phyloP scores from a whole-genome alignment of 371 early-diverging fungal genomes.

The Phascolomyces articulosus region DNA sequence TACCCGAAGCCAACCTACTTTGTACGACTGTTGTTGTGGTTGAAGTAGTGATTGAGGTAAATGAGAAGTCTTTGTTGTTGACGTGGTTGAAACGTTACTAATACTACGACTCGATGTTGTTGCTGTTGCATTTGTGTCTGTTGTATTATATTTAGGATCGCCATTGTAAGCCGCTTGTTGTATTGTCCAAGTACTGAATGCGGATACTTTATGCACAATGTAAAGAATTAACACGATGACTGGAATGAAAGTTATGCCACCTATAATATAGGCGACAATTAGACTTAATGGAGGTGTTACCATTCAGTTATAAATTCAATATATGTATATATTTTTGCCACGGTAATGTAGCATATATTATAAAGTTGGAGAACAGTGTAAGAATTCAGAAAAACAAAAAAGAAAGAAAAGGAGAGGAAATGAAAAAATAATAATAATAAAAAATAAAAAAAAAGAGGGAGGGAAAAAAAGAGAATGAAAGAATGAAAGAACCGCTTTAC shows the following conservation, averaged over 20 bases:
- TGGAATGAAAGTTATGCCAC: slow-evolving; percentile 54
- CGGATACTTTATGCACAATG: slow-evolving; percentile 4
- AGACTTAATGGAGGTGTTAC: slow-evolving; percentile 5
- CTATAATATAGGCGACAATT: slow-evolving; percentile 40
- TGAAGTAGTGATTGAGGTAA: not conserved
- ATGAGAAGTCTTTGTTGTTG: not conserved
- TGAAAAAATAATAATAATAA: not conserved
- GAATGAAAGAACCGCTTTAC: too few relatives aligned
- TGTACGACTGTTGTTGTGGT: slow-evolving; percentile 29
- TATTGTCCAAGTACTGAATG: not conserved
- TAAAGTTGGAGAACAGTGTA: not conserved
- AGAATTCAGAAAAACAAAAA: not conserved
- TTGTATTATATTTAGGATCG: not conserved
- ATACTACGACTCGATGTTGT: too few relatives aligned
- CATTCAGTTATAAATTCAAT: too few relatives aligned
- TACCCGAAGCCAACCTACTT: slow-evolving; percentile 56
- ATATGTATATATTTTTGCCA: not conserved
- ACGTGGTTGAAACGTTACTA: too few relatives aligned
- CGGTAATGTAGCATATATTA: slow-evolving; percentile 3
- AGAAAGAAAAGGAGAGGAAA: not conserved
- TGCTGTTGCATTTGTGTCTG: not conserved
- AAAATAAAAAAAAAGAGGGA: not conserved
- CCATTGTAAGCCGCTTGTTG: not conserved
- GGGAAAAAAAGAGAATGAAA: not conserved
- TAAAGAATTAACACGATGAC: slow-evolving; percentile 17